phyloP scores from a whole-genome alignment of 2,329 filamentous ascomycete genomes.

The Pseudogymnoascus sp. region DNA sequence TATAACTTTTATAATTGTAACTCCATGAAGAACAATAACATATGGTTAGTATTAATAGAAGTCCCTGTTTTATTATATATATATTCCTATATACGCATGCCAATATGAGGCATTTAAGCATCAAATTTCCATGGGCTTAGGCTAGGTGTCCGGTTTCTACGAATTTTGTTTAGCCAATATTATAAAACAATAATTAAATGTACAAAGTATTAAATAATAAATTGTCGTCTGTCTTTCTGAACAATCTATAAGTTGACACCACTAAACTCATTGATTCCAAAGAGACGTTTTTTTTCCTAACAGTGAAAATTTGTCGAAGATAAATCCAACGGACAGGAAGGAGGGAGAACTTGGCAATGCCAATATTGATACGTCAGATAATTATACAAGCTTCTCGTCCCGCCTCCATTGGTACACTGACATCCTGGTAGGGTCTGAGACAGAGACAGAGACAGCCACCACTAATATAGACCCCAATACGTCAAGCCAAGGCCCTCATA shows the following conservation, averaged over 20 bases:
- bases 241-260: not conserved
- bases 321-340: not conserved
- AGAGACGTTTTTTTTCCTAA: not conserved
- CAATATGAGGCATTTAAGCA: not conserved
- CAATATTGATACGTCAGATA: not conserved
- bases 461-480: not conserved
- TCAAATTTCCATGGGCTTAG: not conserved
- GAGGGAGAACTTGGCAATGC: not conserved
- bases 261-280: not conserved
- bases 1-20: not conserved
- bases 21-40: not conserved
- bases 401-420: not conserved
- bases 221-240: not conserved
- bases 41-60: not conserved
- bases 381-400: not conserved
- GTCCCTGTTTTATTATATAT: not conserved
- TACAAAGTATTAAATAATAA: not conserved
- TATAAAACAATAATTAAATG: not conserved
- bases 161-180: not conserved
- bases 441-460: not conserved
- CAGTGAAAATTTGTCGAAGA: not conserved
- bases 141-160: not conserved
- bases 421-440: not conserved
- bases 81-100: not conserved
- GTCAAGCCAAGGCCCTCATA: not conserved